Evolutionary conservation across 192 early-diverging fungal genomes (phyloP), one percentile per base, ranked within the genome.

Genomic region (Spizellomyces punctatus): DNA sequence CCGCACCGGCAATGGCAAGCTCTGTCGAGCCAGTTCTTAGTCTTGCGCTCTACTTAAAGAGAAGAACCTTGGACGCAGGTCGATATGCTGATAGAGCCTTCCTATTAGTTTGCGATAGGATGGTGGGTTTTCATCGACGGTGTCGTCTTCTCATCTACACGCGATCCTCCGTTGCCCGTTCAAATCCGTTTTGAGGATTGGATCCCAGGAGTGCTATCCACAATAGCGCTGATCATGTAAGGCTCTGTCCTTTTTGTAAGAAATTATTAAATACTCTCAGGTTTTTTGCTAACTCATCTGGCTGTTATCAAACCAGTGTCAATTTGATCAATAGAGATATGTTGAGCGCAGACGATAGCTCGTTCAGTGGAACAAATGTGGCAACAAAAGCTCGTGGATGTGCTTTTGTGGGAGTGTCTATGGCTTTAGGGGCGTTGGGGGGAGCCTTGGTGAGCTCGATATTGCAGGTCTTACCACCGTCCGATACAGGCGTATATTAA

Each of bases 51-150:
- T 10, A 9, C 22, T 27, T 8, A 8, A 47, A 46, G 54, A 6
- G 16, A 27, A 66, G 6, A 49, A 49, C 10, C 10, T 10, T 46
- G 10, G 46, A 41, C 42, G 43, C 2, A 3, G 16, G 16, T 41
- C 12, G 59, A 4, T 41, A 22, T 61, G 2, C 59, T 19, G 14
- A 46, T 10, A 22, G 46, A 27, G 2, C 5, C n/a, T 27, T 47
- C 21, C 6, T 41, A 21, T 6, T 14, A 66, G 41, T 85, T 85
- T 74, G 79, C 81, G 5, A 5, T 85, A 3, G 83, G 67, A 6
- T 85, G 83, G 83, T 85, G 83, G 83, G 22, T 81, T 1, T 85
- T 85, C 63, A 78, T 85, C 57, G 83, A 85, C 73, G 83, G 79
- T 7, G 66, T 74, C 27, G 66, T 68, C 27, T 85, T 67, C 59